phyloP scores from a whole-genome alignment of 768 basidiomycete species.

The Dendrothele bispora region DNA sequence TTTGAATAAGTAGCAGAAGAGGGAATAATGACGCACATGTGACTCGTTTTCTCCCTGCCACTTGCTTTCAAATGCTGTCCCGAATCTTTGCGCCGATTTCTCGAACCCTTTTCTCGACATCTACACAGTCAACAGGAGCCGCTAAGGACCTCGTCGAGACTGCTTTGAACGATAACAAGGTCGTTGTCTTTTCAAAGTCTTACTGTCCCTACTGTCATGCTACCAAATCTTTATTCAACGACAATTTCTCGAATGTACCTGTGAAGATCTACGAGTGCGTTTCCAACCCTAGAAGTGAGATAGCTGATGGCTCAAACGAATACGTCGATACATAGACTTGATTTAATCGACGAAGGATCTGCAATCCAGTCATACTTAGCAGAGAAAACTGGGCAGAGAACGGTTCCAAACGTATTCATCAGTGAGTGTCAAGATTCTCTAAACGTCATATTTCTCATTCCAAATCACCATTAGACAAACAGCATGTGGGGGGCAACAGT shows the following conservation, averaged over 20 bases:
- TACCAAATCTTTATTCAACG: constrained; percentile 30
- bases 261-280: constrained; percentile 32
- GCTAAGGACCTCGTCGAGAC: constrained; percentile 37
- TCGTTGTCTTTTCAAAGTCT: constrained; percentile 41
- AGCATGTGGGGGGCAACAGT: constrained; percentile 29
- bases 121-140: constrained; percentile 19
- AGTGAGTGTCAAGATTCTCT: constrained; percentile 30
- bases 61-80: too few species aligned
- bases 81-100: not conserved
- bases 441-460: not conserved
- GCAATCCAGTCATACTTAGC: constrained; percentile 50
- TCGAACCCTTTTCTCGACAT: not conserved
- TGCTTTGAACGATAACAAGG: constrained; percentile 31
- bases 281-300: not conserved
- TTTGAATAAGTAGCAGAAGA: too few species aligned
- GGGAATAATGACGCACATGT: too few species aligned
- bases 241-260: constrained; percentile 15
- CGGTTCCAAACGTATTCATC: constrained; percentile 60
- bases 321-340: constrained; percentile 30
- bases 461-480: constrained; percentile 23
- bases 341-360: constrained; percentile 36
- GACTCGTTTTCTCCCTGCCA: not conserved
- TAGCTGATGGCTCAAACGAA: not conserved
- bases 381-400: constrained; percentile 45
- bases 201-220: constrained; percentile 32